Evolutionary conservation across 1,139 yeast genomes (phyloP), one percentile per base, ranked within the genome.

Genomic region (Debaryomycetaceae sp.): DNA sequence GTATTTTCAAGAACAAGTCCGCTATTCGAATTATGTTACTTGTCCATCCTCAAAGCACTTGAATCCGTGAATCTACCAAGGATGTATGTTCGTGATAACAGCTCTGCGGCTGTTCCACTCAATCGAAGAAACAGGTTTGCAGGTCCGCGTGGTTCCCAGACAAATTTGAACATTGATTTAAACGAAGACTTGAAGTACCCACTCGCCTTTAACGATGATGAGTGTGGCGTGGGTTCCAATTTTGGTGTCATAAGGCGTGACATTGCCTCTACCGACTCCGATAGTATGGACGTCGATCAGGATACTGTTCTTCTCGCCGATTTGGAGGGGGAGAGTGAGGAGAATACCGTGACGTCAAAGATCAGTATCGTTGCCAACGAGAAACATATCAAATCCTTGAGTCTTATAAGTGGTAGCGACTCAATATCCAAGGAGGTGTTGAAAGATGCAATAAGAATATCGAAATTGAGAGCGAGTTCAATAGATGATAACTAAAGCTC

Each of bases 1-100:
- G 89, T 90, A 1, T 81, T 88, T 55, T 84, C 95, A 43, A 76
- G 93, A 44, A 74, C 88, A 3, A 96, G 96, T 1, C 95, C 97
- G 4, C 68, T 87, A 33, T 83, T 81, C 56, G 97, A 89, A 57
- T 67, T 85, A 20, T 85, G 89, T 45, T 87, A 90, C 81, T 78
- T 78, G 29, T 79, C 93, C 4, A 63, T 88, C 33, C 58, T 86
- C 17, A 69, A 77, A 27, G 95, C 96, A 1, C 67, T 91, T 46
- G 62, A 74, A 42, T 70, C 76, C 43, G 78, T 85, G 2, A 67
- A 68, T 49, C 68, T 91, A 24, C 98, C 98, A 1, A 63, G 75
- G 38, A 80, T 88, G 8, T 84, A 80, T 56, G 66, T 82, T 34
- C 82, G 80, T 48, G 89, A 84, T 55, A 76, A 78, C 7, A 66